Base-by-base conservation (phyloP, 352 stramenopile genomes). In the Globisporangium carolinianum region DNA sequence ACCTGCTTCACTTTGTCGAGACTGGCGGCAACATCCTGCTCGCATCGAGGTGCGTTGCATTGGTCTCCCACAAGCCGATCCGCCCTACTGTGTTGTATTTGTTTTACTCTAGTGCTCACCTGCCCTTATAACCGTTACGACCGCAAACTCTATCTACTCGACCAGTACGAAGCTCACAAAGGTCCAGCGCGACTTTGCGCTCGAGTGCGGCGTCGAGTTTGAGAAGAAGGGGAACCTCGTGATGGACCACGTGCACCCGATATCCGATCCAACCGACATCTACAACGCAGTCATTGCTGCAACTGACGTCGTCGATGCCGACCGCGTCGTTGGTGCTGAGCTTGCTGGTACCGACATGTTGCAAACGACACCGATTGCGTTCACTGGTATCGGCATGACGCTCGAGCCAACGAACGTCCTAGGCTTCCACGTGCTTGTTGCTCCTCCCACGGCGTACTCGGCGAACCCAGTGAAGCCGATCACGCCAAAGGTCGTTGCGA, bases 191-290 rank as follows among this genome's bases (percentile, higher is more conserved):
- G 72, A 95, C 52, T 91, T 97, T 61, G 83, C 86, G 41, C 70
- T 90, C 51, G 83, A 94, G 53, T 94, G 83, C 63, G 89, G 89
- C 50, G 80, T 97, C 53, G 76, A 94, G 63, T 91, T 90, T 60
- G 82, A 95, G 63, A 88, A 91, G 70, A 94, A 95, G 61, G 84
- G 81, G 50, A 91, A 77, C 57, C 60, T 89, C 35, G 87, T 97
- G 57, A 76, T 97, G 51, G 89, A 97, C 68, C 83, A 97, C 65
- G 75, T 94, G 47, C 79, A 76, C 35, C 67, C 76, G n/a, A 71
- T 91, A 45, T 53, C 55, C 1, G 75, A 86, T 52, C 63, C 61
- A 18, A 52, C 53, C 51, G 81, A 95, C 65, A 81, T 89, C 37
- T 88, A 89, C 71, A 89, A 96, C 68, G 76, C 85, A 35, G 65